A percentile compares a stretch with the other conserved stretches of the same genome.
These are phyloP conservation scores for Cupressus sempervirens DNA, from an alignment of 75 land plant genomes.

Conservation along the genomic window DNA sequence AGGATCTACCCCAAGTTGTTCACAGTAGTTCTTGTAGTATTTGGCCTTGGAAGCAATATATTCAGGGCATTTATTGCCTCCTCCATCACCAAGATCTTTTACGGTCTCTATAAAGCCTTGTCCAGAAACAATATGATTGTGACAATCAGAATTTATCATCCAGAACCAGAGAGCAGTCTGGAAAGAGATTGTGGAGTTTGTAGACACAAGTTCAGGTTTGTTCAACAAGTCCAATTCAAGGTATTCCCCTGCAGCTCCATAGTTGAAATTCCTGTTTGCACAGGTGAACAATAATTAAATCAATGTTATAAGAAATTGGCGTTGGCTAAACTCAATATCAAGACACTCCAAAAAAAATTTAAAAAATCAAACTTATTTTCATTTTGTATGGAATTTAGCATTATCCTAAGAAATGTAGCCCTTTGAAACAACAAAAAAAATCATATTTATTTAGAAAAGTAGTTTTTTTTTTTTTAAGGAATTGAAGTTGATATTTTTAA, in stretches of 20 bases:
- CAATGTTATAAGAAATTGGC: background rate
- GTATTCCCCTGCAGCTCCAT: slow-evolving; percentile 36
- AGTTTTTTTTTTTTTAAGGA: too few relatives aligned
- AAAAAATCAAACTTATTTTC: too few relatives aligned
- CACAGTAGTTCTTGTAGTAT: background rate
- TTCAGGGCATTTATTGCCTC: background rate
- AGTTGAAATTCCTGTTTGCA: slow-evolving; percentile 47
- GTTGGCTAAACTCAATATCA: too few relatives aligned
- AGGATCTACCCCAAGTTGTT: background rate
- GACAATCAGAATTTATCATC: slow-evolving; percentile 28
- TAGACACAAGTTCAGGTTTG: slow-evolving; percentile 50
- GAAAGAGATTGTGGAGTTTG: slow-evolving; percentile 40
- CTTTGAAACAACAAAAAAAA: too few relatives aligned
- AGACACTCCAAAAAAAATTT: too few relatives aligned
- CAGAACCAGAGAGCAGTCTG: slow-evolving; percentile 72
- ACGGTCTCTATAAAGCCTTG: background rate
- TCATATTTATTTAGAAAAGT: too few relatives aligned
- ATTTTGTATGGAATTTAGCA: too few relatives aligned
- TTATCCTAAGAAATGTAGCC: too few relatives aligned
- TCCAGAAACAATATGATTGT: background rate
- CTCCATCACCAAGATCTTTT: background rate
- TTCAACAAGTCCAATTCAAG: slow-evolving; percentile 28
- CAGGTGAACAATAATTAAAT: background rate
- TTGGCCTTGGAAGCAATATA: background rate
- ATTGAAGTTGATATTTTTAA: too few relatives aligned